These are phyloP conservation scores for Botrytis porri DNA, from an alignment of 2,329 filamentous ascomycete genomes.

Conservation along the genomic window DNA sequence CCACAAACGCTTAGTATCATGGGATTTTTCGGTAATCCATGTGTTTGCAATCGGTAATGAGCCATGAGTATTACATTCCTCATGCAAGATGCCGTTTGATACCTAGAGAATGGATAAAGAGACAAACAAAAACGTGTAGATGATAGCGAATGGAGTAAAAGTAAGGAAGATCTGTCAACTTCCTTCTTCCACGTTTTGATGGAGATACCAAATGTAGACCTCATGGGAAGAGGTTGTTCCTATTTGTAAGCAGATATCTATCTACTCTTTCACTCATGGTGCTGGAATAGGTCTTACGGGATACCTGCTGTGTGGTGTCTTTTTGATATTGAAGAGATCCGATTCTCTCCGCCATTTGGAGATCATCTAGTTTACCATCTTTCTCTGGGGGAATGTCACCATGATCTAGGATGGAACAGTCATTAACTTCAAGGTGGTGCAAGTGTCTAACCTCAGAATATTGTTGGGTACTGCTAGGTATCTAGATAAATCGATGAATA, in stretches of 20 bases:
- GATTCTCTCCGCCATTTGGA: neutral
- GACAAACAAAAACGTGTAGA: neutral
- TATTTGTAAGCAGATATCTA: fast-evolving
- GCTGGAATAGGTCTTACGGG: neutral
- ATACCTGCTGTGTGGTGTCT: neutral
- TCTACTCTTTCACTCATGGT: neutral
- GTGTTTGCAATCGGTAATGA: neutral
- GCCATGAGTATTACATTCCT: neutral
- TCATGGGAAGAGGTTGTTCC: neutral
- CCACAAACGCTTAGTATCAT: neutral
- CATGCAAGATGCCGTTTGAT: neutral
- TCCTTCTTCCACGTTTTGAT: neutral
- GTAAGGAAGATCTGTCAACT: neutral
- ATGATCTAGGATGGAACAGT: neutral
- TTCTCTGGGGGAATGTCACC: neutral
- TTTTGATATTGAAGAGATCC: neutral
- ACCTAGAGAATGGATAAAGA: neutral
- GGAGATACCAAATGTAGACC: neutral
- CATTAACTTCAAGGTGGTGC: no score
- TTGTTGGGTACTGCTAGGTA: no score
- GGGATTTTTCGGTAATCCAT: neutral
- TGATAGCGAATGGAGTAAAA: neutral
- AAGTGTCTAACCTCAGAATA: no score
- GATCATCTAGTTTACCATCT: neutral
- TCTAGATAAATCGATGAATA: no score